These are phyloP conservation scores for Gracilaria domingensis DNA, from an alignment of 23 red algal species.

Conservation along the genomic window DNA sequence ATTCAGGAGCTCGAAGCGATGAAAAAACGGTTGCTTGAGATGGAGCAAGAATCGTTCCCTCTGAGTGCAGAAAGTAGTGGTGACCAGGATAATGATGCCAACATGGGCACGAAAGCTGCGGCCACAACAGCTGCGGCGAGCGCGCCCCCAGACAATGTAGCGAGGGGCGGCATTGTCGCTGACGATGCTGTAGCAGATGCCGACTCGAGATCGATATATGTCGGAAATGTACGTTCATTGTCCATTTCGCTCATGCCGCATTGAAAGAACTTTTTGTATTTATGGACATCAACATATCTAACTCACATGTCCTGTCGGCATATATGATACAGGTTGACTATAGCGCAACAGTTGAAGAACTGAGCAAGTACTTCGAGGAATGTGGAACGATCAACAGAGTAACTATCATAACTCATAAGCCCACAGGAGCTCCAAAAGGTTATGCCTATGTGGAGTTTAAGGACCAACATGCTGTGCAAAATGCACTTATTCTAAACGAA, in stretches of 20 bases:
- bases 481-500: constrained; percentile 90
- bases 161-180: background rate
- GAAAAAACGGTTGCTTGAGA: constrained; percentile 84
- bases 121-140: constrained; percentile 6
- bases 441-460: constrained; percentile 94
- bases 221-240: constrained; percentile 83
- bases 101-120: constrained; percentile 1
- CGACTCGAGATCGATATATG: constrained; percentile 86
- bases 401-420: constrained; percentile 82
- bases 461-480: constrained; percentile 78
- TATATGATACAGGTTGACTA: constrained; percentile 64
- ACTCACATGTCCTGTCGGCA: no score
- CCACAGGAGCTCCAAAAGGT: constrained; percentile 79
- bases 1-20: constrained; percentile 80
- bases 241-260: background rate
- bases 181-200: constrained; percentile 66
- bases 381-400: constrained; percentile 92
- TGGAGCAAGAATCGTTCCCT: constrained; percentile 78
- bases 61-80: constrained; percentile 55
- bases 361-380: constrained; percentile 85
- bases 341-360: constrained; percentile 76
- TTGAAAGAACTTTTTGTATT: no score
- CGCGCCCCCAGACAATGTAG: background rate
- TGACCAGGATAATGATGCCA: constrained; percentile 32
- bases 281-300: no score